These are phyloP conservation scores for Nakazawaea peltata DNA, from an alignment of 805 yeast species.

Conservation along the genomic window DNA sequence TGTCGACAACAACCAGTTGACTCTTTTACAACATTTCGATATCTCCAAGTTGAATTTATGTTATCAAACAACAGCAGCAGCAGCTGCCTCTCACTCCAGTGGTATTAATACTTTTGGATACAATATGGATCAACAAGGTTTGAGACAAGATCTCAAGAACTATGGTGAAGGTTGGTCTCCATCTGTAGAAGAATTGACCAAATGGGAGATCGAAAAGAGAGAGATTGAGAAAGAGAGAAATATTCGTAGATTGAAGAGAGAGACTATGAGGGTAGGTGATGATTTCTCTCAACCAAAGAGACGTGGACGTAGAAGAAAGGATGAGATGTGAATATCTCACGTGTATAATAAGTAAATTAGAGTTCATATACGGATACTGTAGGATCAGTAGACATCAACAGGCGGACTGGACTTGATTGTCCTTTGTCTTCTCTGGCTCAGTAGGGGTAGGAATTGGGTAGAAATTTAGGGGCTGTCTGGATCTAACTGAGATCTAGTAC, in stretches of 20 bases:
- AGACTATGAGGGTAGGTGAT: conserved; percentile 67
- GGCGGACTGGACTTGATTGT: too few species aligned
- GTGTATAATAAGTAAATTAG: too few species aligned
- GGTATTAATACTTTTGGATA: conserved; percentile 9
- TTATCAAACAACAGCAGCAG: conserved; percentile 18
- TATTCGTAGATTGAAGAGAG: conserved; percentile 86
- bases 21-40: conserved; percentile 25
- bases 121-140: conserved; percentile 28
- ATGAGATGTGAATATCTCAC: too few species aligned
- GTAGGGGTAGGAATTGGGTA: background rate
- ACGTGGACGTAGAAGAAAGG: conserved; percentile 22
- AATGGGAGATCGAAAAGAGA: conserved; percentile 89
- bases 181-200: conserved; percentile 73
- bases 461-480: too few species aligned
- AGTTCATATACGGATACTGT: too few species aligned
- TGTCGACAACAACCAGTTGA: conserved; percentile 41
- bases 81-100: too few species aligned
- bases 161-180: conserved; percentile 87
- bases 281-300: conserved; percentile 24
- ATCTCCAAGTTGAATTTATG: conserved; percentile 24
- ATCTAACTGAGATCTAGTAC: too few species aligned
- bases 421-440: too few species aligned
- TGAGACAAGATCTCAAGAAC: conserved; percentile 66
- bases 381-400: too few species aligned
- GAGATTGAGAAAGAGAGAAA: conserved; percentile 94